Evolutionary conservation across 208 protist genomes (phyloP), one percentile per base, ranked within the genome.

Genomic region (Herpetomonas tarakana): DNA sequence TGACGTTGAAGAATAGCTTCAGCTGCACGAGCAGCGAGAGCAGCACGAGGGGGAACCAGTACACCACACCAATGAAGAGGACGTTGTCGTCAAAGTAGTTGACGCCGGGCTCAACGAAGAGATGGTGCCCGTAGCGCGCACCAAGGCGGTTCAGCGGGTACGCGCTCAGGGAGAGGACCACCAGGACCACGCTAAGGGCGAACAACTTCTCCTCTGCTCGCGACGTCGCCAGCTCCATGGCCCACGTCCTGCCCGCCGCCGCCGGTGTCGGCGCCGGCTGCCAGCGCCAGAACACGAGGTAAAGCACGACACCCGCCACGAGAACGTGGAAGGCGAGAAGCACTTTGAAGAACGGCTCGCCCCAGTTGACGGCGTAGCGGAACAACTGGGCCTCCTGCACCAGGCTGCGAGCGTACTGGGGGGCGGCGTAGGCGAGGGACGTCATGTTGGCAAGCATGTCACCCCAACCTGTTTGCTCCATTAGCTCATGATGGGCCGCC

Each of bases 31-130:
- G 39, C 25, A 81, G 46, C 24, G 81, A 60, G 11, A 78, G 19
- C 2, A 74, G 41, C 51, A 90, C 71, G 7, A 94, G 35, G 26
- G 88, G 88, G n/a, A 66, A 12, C 60, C 70, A 79, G 58, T 78
- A 86, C 27, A 90, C 58, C 0, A 84, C 59, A 1, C 65, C 65
- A 9, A 94, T 59, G 62, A 94, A 91, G 19, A 84, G 46, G 7
- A 78, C 81, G 19, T 57, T 57, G n/a, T 75, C 65, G 6, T 87
- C 80, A 80, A 94, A 92, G 65, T 94, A 94, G 53, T 91, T 89
- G 4, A 74, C 59, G 0, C 68, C 55, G 14, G 70, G 60, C 39
- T 79, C 76, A 18, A 28, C 18, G 58, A 94, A 91, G 16, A 92
- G 26, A 9, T 31, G 16, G 0, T 44, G 28, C 0, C 62, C 72